phyloP scores from a whole-genome alignment of 139 green algal species.

The Chlamydomonas sphaeroides region DNA sequence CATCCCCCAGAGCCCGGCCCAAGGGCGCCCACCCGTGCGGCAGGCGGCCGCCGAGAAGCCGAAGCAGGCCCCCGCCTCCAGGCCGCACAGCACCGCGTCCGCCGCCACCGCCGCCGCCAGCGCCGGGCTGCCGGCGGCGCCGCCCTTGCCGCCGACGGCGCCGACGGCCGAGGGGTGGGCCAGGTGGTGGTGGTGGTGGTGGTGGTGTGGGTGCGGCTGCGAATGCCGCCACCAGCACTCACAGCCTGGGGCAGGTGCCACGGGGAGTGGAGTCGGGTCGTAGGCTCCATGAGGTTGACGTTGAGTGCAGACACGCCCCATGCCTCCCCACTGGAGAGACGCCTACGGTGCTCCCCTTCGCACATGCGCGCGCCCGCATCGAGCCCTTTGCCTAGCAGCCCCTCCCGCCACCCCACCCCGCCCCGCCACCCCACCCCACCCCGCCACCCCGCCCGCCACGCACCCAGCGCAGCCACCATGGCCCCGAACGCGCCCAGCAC shows the following conservation, averaged over 20 bases:
- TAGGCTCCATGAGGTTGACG: no score
- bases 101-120: neutral
- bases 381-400: neutral
- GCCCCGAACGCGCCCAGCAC: constrained; percentile 32
- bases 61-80: constrained; percentile 88
- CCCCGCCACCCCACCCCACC: neutral
- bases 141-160: neutral
- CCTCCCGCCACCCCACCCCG: neutral
- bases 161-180: neutral
- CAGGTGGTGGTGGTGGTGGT: constrained; percentile 31
- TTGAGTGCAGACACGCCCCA: no score
- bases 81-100: constrained; percentile 60
- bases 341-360: no score
- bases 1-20: no score
- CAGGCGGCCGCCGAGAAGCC: constrained; percentile 79
- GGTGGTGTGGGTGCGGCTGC: neutral
- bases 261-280: neutral
- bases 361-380: no score
- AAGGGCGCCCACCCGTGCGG: constrained; percentile 61
- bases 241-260: constrained; percentile 14
- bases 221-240: constrained; percentile 57
- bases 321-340: no score
- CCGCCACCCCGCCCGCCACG: neutral
- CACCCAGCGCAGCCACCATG: constrained; percentile 41
- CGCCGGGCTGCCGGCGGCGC: neutral